phyloP scores from a whole-genome alignment of 331 rosid species.

The Malus hybrid region DNA sequence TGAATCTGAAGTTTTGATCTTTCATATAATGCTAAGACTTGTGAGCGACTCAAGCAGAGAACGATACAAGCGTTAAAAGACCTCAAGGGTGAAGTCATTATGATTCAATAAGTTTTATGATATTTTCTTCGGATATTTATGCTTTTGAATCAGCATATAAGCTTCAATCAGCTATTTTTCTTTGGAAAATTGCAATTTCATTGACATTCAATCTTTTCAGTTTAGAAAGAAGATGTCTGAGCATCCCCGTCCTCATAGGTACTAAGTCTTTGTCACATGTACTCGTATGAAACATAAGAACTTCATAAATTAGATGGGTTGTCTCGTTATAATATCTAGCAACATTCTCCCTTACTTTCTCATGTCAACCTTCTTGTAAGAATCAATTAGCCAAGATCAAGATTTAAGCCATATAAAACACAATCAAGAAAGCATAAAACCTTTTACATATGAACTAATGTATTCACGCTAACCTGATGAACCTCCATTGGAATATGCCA shows the following conservation, averaged over 20 bases:
- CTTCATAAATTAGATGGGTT: background rate
- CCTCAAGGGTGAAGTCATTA: constrained; percentile 90
- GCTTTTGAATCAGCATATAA: background rate
- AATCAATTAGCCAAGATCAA: too few species aligned
- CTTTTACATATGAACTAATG: too few species aligned
- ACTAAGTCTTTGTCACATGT: background rate
- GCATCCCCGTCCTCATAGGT: constrained; percentile 16
- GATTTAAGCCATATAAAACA: too few species aligned
- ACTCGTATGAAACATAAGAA: background rate
- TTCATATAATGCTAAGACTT: constrained; percentile 47
- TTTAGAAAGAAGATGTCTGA: constrained; percentile 67
- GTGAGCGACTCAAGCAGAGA: constrained; percentile 59
- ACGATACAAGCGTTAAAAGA: constrained; percentile 71
- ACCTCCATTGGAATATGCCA: too few species aligned
- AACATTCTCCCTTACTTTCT: background rate
- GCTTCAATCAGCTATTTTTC: background rate
- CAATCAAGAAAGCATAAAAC: too few species aligned
- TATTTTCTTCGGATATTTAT: background rate
- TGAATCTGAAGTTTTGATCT: constrained; percentile 9
- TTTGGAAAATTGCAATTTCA: background rate
- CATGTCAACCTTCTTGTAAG: background rate
- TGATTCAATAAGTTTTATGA: constrained; percentile 34
- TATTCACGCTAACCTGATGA: too few species aligned
- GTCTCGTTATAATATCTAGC: background rate
- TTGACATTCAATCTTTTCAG: constrained; percentile 38